Conservation (phyloP, 768 basidiomycete genomes). For the Tulasnella sp. region DNA sequence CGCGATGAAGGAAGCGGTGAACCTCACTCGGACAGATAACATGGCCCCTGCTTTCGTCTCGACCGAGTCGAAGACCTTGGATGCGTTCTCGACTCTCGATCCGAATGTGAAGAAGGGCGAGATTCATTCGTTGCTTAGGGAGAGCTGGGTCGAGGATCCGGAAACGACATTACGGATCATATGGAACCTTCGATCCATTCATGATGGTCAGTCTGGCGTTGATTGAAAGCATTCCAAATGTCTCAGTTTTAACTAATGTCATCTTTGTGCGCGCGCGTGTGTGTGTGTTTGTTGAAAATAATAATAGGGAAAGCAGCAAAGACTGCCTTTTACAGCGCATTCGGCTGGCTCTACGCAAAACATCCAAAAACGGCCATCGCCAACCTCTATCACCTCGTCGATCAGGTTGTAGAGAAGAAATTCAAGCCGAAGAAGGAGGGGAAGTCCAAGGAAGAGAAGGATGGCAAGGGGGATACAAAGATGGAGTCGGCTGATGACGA, state of each 20-base stretch:
- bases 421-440: conserved; percentile 20
- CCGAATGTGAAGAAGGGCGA: conserved; percentile 18
- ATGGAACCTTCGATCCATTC: conserved; percentile 58
- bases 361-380: conserved; percentile 59
- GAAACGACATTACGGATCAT: conserved; percentile 50
- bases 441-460: conserved; percentile 14
- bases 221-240: too few relatives aligned
- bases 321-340: conserved; percentile 46
- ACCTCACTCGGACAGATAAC: conserved; percentile 42
- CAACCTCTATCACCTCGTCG: conserved; percentile 45
- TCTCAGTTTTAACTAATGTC: too few relatives aligned
- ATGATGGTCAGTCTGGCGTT: conserved; percentile 55
- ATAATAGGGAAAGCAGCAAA: conserved; percentile 39
- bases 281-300: too few relatives aligned
- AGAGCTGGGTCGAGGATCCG: conserved; percentile 50
- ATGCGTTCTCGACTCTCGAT: conserved; percentile 43
- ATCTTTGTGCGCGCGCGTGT: too few relatives aligned
- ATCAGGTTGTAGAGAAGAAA: conserved; percentile 36
- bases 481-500: neutral
- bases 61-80: conserved; percentile 41
- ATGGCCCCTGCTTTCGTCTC: conserved; percentile 39
- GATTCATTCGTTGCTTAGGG: conserved; percentile 31
- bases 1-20: conserved; percentile 34
- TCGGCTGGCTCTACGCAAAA: conserved; percentile 56
- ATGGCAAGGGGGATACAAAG: neutral